A percentile compares a stretch with the other conserved stretches of the same genome.
Conservation (phyloP, 345 rosid species). For the Ceriops tagal region DNA sequence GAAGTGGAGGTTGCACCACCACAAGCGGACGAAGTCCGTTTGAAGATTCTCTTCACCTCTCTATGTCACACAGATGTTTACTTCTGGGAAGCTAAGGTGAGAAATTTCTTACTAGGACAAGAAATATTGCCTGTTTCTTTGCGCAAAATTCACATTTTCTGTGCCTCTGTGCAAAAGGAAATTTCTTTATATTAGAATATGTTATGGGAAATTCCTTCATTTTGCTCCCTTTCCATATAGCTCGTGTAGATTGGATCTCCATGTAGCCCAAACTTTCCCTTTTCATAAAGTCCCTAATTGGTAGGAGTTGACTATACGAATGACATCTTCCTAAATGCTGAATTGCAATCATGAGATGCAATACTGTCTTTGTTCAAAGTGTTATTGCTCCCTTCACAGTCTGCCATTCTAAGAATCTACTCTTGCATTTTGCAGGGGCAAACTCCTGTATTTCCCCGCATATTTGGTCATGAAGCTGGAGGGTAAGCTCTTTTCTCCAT, state of each 20-base stretch:
- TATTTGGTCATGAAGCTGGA: constrained; percentile 22
- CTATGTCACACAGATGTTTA: constrained; percentile 91
- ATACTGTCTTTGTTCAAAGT: neutral
- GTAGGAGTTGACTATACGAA: no score
- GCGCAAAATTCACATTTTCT: no score
- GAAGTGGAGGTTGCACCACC: constrained; percentile 93
- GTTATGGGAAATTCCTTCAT: no score
- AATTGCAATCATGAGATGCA: no score
- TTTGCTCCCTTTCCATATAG: no score
- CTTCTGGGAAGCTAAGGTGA: constrained; percentile 97
- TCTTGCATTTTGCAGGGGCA: constrained; percentile 15
- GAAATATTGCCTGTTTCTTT: no score
- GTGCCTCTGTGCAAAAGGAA: no score
- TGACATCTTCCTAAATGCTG: neutral
- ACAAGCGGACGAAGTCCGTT: constrained; percentile 71
- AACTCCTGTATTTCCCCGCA: constrained; percentile 17
- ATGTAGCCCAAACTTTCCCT: no score
- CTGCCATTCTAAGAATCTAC: neutral
- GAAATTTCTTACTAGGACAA: neutral
- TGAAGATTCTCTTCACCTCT: constrained; percentile 75
- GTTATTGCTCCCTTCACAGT: neutral
- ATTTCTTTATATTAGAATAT: no score
- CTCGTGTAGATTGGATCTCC: no score
- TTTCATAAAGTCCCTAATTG: no score
- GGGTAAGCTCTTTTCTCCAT: neutral